Percentiles rank a stretch among this genome's conserved stretches.
Conservation (phyloP, 23 red algal species). For the Gracilaria caudata region DNA sequence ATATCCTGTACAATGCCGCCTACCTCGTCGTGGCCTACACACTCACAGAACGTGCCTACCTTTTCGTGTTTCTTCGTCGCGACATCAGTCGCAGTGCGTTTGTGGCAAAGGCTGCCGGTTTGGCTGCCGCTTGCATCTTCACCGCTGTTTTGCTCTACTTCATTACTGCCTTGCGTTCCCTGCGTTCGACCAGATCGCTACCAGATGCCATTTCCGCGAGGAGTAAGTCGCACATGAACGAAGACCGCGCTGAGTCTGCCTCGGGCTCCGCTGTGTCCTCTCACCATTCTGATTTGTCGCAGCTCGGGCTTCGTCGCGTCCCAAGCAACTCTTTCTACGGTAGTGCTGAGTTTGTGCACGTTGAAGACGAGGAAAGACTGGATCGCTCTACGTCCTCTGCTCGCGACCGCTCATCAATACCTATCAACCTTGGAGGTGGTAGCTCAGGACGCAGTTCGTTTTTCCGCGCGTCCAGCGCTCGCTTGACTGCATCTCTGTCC, state of each 20-base stretch:
- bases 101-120: conserved; percentile 17
- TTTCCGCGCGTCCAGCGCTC: conserved; percentile 5
- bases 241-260: conserved; percentile 14
- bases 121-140: neutral
- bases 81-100: conserved; percentile 7
- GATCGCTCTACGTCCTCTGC: neutral
- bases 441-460: conserved; percentile 15
- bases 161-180: conserved; percentile 1
- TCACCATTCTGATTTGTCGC: conserved; percentile 22
- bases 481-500: conserved; percentile 21
- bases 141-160: conserved; percentile 21
- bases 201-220: conserved; percentile 17
- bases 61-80: conserved; percentile 37
- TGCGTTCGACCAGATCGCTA: conserved; percentile 17
- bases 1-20: conserved; percentile 38
- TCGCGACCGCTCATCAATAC: conserved; percentile 3
- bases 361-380: conserved; percentile 13
- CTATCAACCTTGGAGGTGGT: conserved; percentile 9
- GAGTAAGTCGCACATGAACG: neutral
- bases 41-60: conserved; percentile 25
- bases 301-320: conserved; percentile 22
- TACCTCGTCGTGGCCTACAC: conserved; percentile 24
- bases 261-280: conserved; percentile 10
- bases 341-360: conserved; percentile 18
- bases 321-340: conserved; percentile 24